Conservation (phyloP, 768 basidiomycete species). For the Wakefieldia striispora region DNA sequence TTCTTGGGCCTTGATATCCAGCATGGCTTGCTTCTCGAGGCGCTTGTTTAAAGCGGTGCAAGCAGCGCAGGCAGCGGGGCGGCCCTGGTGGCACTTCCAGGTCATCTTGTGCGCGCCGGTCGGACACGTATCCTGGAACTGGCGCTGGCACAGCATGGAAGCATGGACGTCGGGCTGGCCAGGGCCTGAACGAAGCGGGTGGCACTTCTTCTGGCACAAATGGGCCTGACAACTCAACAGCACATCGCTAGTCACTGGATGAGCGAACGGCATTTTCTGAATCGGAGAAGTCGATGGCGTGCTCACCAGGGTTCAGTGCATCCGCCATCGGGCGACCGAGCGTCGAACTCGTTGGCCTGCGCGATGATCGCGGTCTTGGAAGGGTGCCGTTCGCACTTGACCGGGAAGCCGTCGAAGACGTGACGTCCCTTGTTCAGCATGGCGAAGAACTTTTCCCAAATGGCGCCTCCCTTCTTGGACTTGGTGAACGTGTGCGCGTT, state of each 20-base stretch:
- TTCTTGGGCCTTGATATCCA: constrained; percentile 42
- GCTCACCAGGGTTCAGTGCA: constrained; percentile 59
- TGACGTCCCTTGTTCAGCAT: constrained; percentile 42
- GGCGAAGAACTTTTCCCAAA: constrained; percentile 53
- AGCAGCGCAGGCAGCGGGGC: constrained; percentile 38
- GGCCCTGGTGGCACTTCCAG: constrained; percentile 45
- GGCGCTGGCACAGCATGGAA: constrained; percentile 41
- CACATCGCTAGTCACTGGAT: constrained; percentile 4
- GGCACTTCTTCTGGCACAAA: constrained; percentile 60
- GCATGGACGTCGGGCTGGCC: constrained; percentile 28
- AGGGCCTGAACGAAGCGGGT: constrained; percentile 50
- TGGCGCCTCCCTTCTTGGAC: constrained; percentile 47
- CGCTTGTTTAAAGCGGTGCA: constrained; percentile 45
- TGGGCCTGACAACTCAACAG: constrained; percentile 35
- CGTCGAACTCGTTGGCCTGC: constrained; percentile 48
- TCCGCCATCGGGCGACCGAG: constrained; percentile 59
- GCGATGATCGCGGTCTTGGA: constrained; percentile 36
- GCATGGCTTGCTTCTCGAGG: constrained; percentile 39
- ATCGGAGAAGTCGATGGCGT: not conserved
- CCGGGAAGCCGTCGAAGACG: constrained; percentile 60
- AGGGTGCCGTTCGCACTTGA: constrained; percentile 56
- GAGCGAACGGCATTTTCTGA: not conserved
- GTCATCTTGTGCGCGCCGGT: constrained; percentile 40
- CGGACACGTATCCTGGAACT: constrained; percentile 39
- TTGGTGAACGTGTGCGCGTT: constrained; percentile 59